These are phyloP conservation scores for Lachnellula arida DNA, from an alignment of 2,329 filamentous ascomycete genomes.

Conservation along the genomic window DNA sequence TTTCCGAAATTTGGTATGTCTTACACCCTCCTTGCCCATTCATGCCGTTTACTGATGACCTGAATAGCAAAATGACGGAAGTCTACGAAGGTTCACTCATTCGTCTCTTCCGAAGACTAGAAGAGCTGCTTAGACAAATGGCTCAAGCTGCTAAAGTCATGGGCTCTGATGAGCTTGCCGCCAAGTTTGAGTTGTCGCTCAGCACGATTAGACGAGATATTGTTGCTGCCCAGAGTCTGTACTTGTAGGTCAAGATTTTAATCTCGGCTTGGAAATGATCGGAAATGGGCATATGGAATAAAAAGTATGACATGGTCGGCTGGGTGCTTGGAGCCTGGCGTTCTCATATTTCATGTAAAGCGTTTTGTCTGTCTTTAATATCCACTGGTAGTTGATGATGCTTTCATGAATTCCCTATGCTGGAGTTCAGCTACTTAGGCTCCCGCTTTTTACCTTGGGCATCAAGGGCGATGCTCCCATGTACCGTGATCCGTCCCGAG, in stretches of 20 bases:
- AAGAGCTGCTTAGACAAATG: constrained; percentile 92
- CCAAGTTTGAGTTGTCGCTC: constrained; percentile 85
- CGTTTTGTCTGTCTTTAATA: no score
- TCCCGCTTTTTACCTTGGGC: background rate
- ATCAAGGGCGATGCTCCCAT: background rate
- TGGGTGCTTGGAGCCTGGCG: constrained; percentile 11
- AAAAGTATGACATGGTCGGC: constrained; percentile 13
- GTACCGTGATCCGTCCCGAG: background rate
- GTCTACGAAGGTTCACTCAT: constrained; percentile 96
- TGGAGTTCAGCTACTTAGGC: background rate
- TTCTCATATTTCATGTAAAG: constrained; percentile 3
- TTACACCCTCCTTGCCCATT: constrained; percentile 4
- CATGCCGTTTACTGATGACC: constrained; percentile 17
- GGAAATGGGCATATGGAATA: background rate
- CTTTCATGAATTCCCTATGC: background rate
- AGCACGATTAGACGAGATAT: constrained; percentile 87
- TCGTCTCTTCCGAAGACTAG: constrained; percentile 88
- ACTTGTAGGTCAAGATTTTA: constrained; percentile 55
- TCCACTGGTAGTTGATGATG: background rate
- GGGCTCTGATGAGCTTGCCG: constrained; percentile 89
- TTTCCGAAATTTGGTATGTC: constrained; percentile 90
- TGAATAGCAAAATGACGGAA: constrained; percentile 90
- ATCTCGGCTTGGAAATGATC: background rate
- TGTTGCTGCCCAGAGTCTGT: constrained; percentile 89
- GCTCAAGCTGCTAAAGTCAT: constrained; percentile 95